These are phyloP conservation scores for Metschnikowia shivogae DNA, from an alignment of 805 yeast genomes.

Conservation along the genomic window DNA sequence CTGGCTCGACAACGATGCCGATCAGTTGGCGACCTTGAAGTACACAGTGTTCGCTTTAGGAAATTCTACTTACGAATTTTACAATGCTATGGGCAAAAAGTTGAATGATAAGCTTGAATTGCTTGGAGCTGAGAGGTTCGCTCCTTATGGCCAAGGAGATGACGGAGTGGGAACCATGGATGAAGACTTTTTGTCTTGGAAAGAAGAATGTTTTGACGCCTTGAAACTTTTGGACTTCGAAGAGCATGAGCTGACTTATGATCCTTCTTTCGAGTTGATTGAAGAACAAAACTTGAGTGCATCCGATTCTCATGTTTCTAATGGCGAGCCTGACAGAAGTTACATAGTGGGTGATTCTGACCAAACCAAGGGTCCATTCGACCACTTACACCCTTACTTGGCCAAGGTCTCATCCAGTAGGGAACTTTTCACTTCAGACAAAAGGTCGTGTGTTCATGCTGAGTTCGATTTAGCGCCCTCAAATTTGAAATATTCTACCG, in stretches of 20 bases:
- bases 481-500: slow-evolving; percentile 82
- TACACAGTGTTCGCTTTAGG: slow-evolving; percentile 88
- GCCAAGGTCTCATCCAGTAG: slow-evolving; percentile 58
- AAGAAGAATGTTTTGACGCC: slow-evolving; percentile 65
- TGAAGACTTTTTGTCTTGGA: slow-evolving; percentile 93
- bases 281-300: slow-evolving; percentile 30
- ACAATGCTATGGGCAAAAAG: slow-evolving; percentile 75
- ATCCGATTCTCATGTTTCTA: slow-evolving; percentile 33
- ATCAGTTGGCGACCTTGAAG: slow-evolving; percentile 52
- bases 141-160: slow-evolving; percentile 86
- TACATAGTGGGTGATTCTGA: slow-evolving; percentile 27
- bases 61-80: slow-evolving; percentile 90
- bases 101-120: slow-evolving; percentile 46
- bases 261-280: slow-evolving; percentile 55
- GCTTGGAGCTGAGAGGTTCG: slow-evolving; percentile 72
- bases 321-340: slow-evolving; percentile 79
- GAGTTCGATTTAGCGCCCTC: slow-evolving; percentile 80
- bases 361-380: slow-evolving; percentile 67
- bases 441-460: slow-evolving; percentile 82
- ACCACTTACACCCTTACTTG: slow-evolving; percentile 74
- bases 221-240: slow-evolving; percentile 65
- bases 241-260: slow-evolving; percentile 76
- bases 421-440: slow-evolving; percentile 64
- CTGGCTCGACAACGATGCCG: slow-evolving; percentile 53
- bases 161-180: slow-evolving; percentile 94